Evolutionary conservation across 176 grass and related monocot genomes (phyloP).

Genomic region (Thalia dealbata): DNA sequence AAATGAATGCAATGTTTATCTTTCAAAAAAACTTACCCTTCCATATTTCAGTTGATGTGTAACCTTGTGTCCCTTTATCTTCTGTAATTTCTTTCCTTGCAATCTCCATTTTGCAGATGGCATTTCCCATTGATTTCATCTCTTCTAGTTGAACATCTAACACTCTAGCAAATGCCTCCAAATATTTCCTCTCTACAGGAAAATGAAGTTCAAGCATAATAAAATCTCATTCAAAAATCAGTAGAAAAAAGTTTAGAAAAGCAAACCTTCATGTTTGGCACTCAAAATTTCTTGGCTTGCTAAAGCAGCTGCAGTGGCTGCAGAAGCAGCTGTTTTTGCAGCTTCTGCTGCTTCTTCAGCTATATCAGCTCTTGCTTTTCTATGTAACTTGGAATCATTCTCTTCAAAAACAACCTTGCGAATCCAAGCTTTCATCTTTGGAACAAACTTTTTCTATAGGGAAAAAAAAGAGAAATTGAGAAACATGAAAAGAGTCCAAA

Average conservation of each 20-base stretch:
- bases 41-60: conserved; percentile 1
- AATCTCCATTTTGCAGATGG: conserved; percentile 7
- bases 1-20: too few relatives aligned
- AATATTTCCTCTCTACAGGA: conserved; percentile 21
- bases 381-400: neutral
- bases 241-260: neutral
- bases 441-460: conserved; percentile 9
- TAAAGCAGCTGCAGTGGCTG: conserved; percentile 6
- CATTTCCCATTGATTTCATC: conserved; percentile 22
- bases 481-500: neutral
- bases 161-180: conserved; percentile 3
- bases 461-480: neutral
- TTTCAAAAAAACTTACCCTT: conserved; percentile 28
- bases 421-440: conserved; percentile 22
- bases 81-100: neutral
- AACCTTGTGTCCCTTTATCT: neutral
- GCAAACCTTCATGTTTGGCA: conserved; percentile 18
- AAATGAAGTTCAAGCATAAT: neutral
- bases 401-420: conserved; percentile 13
- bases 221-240: neutral
- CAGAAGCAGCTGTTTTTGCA: conserved; percentile 26
- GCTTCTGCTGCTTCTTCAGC: conserved; percentile 19
- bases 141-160: conserved; percentile 20
- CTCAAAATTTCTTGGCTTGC: conserved; percentile 22
- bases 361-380: neutral